A percentile compares a stretch with the other conserved stretches of the same genome.
Evolutionary conservation across 2,329 filamentous ascomycete species (phyloP).

Genomic region (Daldinia eschscholtzii): DNA sequence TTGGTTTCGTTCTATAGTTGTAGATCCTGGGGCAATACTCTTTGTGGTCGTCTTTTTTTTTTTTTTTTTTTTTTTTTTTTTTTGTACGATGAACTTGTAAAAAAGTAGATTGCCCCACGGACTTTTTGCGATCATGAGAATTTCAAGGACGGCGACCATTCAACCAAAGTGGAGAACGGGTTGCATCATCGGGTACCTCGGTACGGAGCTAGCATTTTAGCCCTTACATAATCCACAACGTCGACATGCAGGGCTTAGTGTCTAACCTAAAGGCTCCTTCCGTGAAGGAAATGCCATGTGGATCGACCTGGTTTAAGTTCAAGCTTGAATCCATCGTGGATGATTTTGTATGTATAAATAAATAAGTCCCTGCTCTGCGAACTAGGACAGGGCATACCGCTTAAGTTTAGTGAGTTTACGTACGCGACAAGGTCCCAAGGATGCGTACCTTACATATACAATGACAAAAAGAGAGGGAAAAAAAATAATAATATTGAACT

Average conservation of each 20-base stretch:
- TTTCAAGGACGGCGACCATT: conserved; percentile 2
- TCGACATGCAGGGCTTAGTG: conserved; percentile 42
- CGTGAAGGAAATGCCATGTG: conserved; percentile 35
- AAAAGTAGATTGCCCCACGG: background rate
- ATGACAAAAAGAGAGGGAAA: background rate
- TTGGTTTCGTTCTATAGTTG: background rate
- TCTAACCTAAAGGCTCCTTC: conserved; percentile 43
- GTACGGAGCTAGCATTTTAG: conserved; percentile 2
- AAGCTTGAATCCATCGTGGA: conserved; percentile 43
- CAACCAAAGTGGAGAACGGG: background rate
- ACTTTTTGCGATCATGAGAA: background rate
- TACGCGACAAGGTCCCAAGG: conserved; percentile 10
- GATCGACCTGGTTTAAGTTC: conserved; percentile 37
- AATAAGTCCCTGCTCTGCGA: conserved; percentile 26
- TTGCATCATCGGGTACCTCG: conserved; percentile 25
- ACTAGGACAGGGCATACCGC: background rate
- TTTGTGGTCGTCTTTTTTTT: background rate
- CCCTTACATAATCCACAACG: conserved; percentile 28
- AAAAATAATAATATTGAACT: background rate
- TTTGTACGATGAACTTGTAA: background rate
- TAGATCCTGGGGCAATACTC: background rate
- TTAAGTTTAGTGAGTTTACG: conserved; percentile 7
- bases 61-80: background rate
- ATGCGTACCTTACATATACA: conserved; percentile 5
- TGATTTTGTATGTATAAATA: conserved; percentile 20